Base-by-base conservation (phyloP, 345 rosid genomes). In the Salix dunnii region DNA sequence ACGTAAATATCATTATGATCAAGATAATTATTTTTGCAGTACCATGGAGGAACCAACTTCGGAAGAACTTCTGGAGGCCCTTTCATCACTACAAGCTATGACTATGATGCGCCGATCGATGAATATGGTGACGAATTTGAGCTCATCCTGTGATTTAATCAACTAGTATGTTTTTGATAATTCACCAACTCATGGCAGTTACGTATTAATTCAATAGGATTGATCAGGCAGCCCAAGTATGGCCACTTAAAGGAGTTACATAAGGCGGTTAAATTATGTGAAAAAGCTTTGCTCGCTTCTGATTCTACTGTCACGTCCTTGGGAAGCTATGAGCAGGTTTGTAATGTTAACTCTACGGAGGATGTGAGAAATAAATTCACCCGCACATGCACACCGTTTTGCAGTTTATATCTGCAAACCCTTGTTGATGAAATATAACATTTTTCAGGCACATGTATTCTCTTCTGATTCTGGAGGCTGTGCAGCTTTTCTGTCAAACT, bases 401-500 rank as follows among this genome's bases (percentile, higher is more conserved):
- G 21, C 1, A 6, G 20, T 33, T 64, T 72, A 65, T 31, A 43
- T 55, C 1, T 1, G 7, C 6, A 71, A 23, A 71, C 23, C 14
- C 33, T 14, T 12, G 23, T 18, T 74, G 63, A 65, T 21, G 48
- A 4, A 25, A 21, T 30, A 28, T 6, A 67, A 16, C 20, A 18
- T 8, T 40, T 58, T 72, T 25, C 80, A 81, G 81, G 81, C 84
- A 25, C 68, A 81, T 58, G 84, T 81, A 23, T 81, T 73, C 69
- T 74, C 78, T 42, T 70, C 83, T 1, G 63, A 51, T n/a, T 72
- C 77, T 5, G 84, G 81, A 69, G 75, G 55, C 13, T 77, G 84
- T 81, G 81, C 84, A 62, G 84, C 84, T 73, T 81, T 81, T 51
- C 80, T 81, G 4, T 27, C 81, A 48, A 81, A 81, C 60, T 77